Evolutionary conservation across 148 eudicot species (phyloP), one percentile per base, ranked within the genome.

Genomic region (Rhododendron williamsianum): DNA sequence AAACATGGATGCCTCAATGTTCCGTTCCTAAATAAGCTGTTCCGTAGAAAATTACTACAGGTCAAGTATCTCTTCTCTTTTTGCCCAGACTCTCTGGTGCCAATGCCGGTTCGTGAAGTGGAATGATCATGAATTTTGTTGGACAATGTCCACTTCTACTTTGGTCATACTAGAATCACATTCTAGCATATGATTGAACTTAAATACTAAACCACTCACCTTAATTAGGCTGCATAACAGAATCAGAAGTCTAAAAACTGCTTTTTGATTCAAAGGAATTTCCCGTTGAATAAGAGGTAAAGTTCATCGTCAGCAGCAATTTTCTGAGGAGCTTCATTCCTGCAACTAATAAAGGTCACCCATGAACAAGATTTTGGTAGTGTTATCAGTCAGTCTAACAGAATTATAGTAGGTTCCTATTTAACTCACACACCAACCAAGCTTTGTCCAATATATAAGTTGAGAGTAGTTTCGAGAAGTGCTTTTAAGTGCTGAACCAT

Each of bases 11-110:
- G 91, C 72, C 52, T 88, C 92, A 78, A 76, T 89, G 84, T 58
- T 54, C 85, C 71, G 58, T 80, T 87, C 77, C 90, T n/a, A 83
- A 87, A 71, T 77, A 91, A 85, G 80, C 23, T 91, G 78, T 86
- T 87, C 1, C 84, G 84, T 45, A 88, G 87, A 77, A 81, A 63
- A 63, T 38, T 91, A 21, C 81, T 88, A 27, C 94, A 92, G 92
- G 94, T 86, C 52, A 46, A 45, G 12, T 51, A 21, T 38, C 54
- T 23, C 4, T n/a, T 45, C 41, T 58, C 8, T 6, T 19, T 2
- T 58, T 25, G 21, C n/a, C 25, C 65, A 58, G 65, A 58, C 9
- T 58, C n/a, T 76, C 80, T 41, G 7, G 46, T 76, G 45, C 43
- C n/a, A 58, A 19, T 58, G 65, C 65, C 4, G 2, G 19, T 52